Evolutionary conservation across 345 rosid genomes (phyloP), one percentile per base, ranked within the genome.

Genomic region (Dipteronia dyeriana): DNA sequence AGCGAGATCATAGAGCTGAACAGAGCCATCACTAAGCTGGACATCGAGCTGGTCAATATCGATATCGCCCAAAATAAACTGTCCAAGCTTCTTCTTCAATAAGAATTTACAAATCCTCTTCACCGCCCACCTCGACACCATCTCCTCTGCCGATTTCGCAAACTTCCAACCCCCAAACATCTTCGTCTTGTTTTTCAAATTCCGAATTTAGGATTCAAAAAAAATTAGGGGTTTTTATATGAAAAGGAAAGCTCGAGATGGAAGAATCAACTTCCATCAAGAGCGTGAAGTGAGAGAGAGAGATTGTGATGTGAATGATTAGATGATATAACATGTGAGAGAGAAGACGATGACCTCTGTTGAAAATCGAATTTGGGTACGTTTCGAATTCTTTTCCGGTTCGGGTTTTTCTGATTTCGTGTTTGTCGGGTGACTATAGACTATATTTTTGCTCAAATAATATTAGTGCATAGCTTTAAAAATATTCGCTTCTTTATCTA

Each of bases 41-140:
- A 95, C 90, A 78, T 93, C 98, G 23, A 96, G 99, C 82, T 96
- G 98, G 66, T 90, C 93, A 75, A 92, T 90, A 83, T 94, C 97
- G 70, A 96, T 92, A 80, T 96, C 99, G 1, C 97, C 99, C 38
- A 90, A 81, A 23, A 96, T 84, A 34, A 96, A 87, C 79, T 89
- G 80, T 47, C 99, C 99, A 68, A 96, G 67, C 71, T 94, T 96
- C 93, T 96, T 96, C 96, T 92, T 95, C 87, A 95, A 78, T 29
- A 95, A 25, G 76, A 95, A 91, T 80, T 95, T 89, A 73, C 87
- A 91, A 20, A 92, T 85, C 83, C 91, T 88, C 93, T 89, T 96
- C 87, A 91, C 83, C 79, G 97, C 97, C 99, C 98, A 94, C 49
- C 87, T 84, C 13, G 98, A 87, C 82, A 92, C 86, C 86, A 84